These are phyloP conservation scores for Apophysomyces ossiformis DNA, from an alignment of 371 early-diverging fungal genomes.

Conservation along the genomic window DNA sequence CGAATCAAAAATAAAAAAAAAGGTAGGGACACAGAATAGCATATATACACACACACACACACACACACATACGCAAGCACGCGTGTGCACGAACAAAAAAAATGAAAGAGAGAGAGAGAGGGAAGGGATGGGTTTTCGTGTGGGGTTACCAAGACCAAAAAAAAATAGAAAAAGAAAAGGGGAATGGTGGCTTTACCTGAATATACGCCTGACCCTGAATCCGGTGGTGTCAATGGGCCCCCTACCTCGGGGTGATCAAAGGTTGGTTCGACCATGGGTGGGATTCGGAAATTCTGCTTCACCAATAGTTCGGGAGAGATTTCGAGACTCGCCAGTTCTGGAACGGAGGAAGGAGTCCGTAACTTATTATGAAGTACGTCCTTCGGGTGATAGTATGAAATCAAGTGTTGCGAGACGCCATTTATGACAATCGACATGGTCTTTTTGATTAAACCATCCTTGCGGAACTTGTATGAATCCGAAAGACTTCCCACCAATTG, in stretches of 20 bases:
- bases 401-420: constrained; percentile 80
- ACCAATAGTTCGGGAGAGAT: constrained; percentile 57
- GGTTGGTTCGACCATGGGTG: constrained; percentile 50
- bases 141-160: neutral
- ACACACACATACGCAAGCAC: too few relatives aligned
- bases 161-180: constrained; percentile 5
- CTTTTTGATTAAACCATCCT: constrained; percentile 86
- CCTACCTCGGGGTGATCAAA: constrained; percentile 23
- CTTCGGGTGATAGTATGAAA: constrained; percentile 82
- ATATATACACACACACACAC: too few relatives aligned
- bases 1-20: constrained; percentile 11
- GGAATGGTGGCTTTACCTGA: neutral
- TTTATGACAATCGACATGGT: constrained; percentile 81
- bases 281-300: constrained; percentile 59
- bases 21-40: neutral
- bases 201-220: constrained; percentile 15
- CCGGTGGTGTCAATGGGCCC: constrained; percentile 31
- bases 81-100: too few relatives aligned
- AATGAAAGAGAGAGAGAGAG: too few relatives aligned
- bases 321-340: constrained; percentile 57
- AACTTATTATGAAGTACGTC: constrained; percentile 67
- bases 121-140: too few relatives aligned
- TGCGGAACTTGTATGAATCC: constrained; percentile 70
- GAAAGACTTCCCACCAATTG: constrained; percentile 65
- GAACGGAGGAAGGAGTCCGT: constrained; percentile 60